Evolutionary conservation across 192 early-diverging fungal genomes (phyloP).

Genomic region (Coemansia sp.): DNA sequence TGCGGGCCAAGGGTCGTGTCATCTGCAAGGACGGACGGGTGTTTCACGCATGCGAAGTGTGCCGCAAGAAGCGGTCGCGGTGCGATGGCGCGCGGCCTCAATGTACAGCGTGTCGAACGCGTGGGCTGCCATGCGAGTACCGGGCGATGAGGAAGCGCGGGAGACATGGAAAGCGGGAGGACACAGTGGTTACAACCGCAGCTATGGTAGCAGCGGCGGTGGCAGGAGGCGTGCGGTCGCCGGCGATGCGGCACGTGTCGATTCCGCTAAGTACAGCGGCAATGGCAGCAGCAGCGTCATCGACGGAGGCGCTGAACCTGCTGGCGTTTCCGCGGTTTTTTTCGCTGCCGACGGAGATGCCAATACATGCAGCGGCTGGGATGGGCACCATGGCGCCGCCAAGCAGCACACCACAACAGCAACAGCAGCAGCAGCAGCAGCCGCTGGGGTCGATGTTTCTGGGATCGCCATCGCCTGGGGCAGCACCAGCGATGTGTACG

Average conservation of each 20-base stretch:
- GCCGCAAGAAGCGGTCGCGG: conserved; percentile 43
- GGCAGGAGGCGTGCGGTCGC: background rate
- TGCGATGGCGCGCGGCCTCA: conserved; percentile 41
- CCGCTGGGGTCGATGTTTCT: conserved; percentile 15
- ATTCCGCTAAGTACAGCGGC: background rate
- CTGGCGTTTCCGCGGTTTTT: conserved; percentile 39
- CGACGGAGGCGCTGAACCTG: conserved; percentile 17
- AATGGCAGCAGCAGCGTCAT: conserved; percentile 12
- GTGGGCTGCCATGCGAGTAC: conserved; percentile 50
- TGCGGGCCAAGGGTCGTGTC: conserved; percentile 20
- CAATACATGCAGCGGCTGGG: background rate
- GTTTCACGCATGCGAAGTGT: conserved; percentile 53
- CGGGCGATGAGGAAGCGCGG: conserved; percentile 54
- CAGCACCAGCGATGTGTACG: background rate
- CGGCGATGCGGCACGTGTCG: background rate
- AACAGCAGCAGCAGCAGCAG: conserved; percentile 16
- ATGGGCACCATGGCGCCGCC: conserved; percentile 1
- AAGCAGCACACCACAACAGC: conserved; percentile 8
- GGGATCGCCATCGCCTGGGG: conserved; percentile 20
- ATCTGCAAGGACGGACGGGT: conserved; percentile 54
- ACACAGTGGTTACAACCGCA: no score
- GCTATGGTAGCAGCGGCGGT: no score
- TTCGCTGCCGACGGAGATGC: conserved; percentile 16
- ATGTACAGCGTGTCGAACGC: conserved; percentile 43
- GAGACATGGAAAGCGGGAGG: conserved; percentile 31